Conservation (phyloP, 140 eudicot genomes). For the Bidens hawaiensis region DNA sequence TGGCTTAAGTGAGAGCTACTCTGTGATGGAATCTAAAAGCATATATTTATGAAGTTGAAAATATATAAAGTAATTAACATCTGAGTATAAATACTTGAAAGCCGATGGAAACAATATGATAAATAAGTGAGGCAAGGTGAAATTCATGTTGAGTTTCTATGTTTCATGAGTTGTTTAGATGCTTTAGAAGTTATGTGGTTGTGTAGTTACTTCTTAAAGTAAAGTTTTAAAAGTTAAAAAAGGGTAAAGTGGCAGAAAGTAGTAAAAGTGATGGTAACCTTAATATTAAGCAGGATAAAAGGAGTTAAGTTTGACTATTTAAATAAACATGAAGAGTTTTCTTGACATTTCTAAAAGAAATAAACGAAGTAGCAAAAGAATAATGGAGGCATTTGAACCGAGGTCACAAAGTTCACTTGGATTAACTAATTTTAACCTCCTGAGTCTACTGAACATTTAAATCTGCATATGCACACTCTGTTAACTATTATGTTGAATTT, state of each 20-base stretch:
- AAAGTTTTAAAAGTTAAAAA: not conserved
- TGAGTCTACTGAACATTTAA: not conserved
- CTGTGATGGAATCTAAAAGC: not conserved
- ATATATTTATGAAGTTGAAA: not conserved
- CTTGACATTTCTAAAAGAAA: not conserved
- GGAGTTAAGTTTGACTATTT: not conserved
- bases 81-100: not conserved
- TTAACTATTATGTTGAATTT: too few species aligned
- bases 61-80: not conserved
- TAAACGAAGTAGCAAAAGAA: not conserved
- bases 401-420: not conserved
- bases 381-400: not conserved
- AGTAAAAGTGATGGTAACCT: not conserved
- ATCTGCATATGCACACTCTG: too few species aligned
- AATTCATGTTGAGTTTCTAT: not conserved
- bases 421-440: not conserved
- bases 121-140: not conserved
- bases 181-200: not conserved
- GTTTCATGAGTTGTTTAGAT: not conserved
- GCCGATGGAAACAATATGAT: not conserved
- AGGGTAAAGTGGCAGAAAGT: too few species aligned
- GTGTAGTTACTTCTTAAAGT: not conserved
- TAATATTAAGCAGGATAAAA: not conserved
- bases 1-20: not conserved
- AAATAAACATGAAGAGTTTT: not conserved